Evolutionary conservation across 139 green algal genomes (phyloP), one percentile per base, ranked within the genome.

Genomic region (Diplosphaera chodatii): DNA sequence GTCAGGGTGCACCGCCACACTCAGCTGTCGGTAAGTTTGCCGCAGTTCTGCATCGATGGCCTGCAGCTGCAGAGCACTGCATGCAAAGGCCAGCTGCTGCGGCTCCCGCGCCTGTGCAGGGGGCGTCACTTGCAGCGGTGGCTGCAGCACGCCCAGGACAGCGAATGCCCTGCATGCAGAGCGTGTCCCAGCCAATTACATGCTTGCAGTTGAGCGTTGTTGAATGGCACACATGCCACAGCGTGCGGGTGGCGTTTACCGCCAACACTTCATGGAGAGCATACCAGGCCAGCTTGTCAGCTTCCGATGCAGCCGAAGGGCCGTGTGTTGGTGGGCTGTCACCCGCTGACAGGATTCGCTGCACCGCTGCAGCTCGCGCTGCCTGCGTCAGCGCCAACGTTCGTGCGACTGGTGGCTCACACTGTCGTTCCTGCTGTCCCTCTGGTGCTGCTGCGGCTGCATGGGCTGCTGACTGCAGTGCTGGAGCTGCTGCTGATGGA

Each of bases 1-100:
- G 80, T 96, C 90, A 0, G 90, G 90, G 55, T 96, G 90, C 22
- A 93, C 73, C 25, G 83, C 25, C 21, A 88, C 74, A n/a, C 81
- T 87, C 4, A 94, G 79, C 68, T 83, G 71, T 1, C 72, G 64
- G 79, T 90, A 91, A 4, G 78, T 68, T 32, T 32, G 40, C 27
- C 74, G 33, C 29, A 70, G 31, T 32, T 20, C 20, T 16, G 30
- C 64, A 30, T 69, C 22, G 20, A 55, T n/a, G 32, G 15, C 31
- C 55, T 67, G 6, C 32, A 62, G 69, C n/a, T 34, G 6, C 30
- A 30, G 56, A 22, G 22, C 1, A 2, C 4, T 6, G 15, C 23
- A 40, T 15, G 64, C 63, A 37, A 67, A 37, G 40, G 41, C 1
- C 13, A 16, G 20, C 56, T 32, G 18, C 69, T 27, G 28, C 33